Evolutionary conservation across 1,139 yeast species (phyloP), one percentile per base, ranked within the genome.

Genomic region (Kazachstania sp.): DNA sequence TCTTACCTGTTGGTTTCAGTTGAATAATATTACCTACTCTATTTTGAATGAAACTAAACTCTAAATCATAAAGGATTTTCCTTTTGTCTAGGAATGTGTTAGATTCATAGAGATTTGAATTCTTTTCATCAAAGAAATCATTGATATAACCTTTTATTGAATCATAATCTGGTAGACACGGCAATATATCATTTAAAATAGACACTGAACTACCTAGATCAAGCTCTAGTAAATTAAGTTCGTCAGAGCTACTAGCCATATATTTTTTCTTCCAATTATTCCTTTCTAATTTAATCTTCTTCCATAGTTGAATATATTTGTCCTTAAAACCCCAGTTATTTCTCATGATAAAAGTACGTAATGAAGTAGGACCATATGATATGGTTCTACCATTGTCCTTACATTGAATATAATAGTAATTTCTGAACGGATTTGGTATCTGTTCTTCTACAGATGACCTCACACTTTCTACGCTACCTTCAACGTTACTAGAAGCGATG

Each of bases 351-450:
- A 52, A 43, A 1, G 59, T 54, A 32, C 57, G 47, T 42, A 56
- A 38, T 4, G 64, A 54, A 1, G 66, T 61, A 7, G 64, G 62
- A 1, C 66, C 66, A 46, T 51, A 59, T 5, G 54, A 39, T 3
- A 54, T 45, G 23, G 47, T 49, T 34, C 61, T 42, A 3, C 57
- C 61, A 34, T 49, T 9, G 20, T 48, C 20, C 41, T 55, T 49
- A n/a, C 37, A 36, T 43, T 56, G 49, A 18, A 53, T 4, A 48
- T 43, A 48, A 45, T 51, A 48, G 19, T 48, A 49, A n/a, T 48
- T 50, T 43, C 51, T 49, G 6, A 52, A 49, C 3, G 57, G 59
- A 37, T 59, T 59, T 28, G 39, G 39, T 16, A 31, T 23, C n/a
- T 29, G 37, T 36, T 35, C 38, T 7, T 18, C 41, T 20, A 38